These are phyloP conservation scores for Aureobasidium subglaciale DNA, from an alignment of 2,329 filamentous ascomycete species.

Conservation along the genomic window DNA sequence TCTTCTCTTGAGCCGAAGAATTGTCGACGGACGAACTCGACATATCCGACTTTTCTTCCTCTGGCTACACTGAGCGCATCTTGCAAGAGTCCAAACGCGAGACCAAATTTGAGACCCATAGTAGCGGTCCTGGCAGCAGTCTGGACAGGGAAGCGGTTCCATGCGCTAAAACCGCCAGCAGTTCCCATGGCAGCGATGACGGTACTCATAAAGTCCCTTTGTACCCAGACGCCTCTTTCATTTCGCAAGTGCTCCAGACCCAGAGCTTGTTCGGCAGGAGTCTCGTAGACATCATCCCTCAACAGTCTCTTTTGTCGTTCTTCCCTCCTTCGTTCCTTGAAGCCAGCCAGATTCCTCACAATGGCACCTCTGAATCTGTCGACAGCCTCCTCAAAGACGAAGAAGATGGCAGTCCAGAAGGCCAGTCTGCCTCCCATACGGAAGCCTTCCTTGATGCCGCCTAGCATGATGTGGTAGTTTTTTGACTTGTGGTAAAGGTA, in stretches of 20 bases:
- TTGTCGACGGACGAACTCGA: constrained; percentile 49
- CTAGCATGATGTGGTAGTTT: constrained; percentile 79
- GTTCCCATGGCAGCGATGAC: constrained; percentile 76
- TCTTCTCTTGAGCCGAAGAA: constrained; percentile 19
- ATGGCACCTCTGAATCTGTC: constrained; percentile 66
- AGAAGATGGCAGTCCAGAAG: constrained; percentile 68
- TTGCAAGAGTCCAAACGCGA: constrained; percentile 74
- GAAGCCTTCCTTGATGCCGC: constrained; percentile 70
- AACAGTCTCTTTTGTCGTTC: constrained; percentile 26
- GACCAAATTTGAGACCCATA: constrained; percentile 68
- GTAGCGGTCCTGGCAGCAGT: constrained; percentile 58
- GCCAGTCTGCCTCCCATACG: constrained; percentile 65
- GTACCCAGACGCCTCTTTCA: constrained; percentile 24
- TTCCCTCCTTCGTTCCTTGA: constrained; percentile 31
- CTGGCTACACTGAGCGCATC: constrained; percentile 63
- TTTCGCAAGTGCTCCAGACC: constrained; percentile 19
- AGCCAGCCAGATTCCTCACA: constrained; percentile 34
- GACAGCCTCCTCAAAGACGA: constrained; percentile 76
- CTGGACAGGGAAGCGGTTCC: constrained; percentile 73
- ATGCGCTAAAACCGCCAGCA: constrained; percentile 78
- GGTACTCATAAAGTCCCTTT: constrained; percentile 71
- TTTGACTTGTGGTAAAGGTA: constrained; percentile 99
- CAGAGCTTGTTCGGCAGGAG: constrained; percentile 20
- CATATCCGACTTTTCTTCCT: constrained; percentile 67
- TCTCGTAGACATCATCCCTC: constrained; percentile 26